Evolutionary conservation across 169 alveolate genomes (phyloP).

Genomic region (Eimeria zaria): DNA sequence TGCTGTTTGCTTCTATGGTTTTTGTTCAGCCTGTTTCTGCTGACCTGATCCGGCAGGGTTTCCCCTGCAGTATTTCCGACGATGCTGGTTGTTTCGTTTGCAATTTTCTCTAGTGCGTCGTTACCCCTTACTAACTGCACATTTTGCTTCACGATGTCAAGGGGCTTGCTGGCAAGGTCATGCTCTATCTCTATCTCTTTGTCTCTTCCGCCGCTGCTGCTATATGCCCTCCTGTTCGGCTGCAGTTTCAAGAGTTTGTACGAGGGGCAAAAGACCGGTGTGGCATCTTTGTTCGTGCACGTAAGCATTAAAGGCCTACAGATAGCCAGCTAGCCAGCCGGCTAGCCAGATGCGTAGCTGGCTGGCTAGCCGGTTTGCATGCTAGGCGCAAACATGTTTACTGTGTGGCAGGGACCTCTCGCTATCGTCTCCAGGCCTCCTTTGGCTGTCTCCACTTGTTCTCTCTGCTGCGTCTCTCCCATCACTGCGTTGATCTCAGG

Average conservation of each 20-base stretch:
- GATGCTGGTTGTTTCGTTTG: slow-evolving; percentile 62
- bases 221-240: not conserved
- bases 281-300: slow-evolving; percentile 41
- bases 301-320: not conserved
- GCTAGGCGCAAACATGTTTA: too few species aligned
- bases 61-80: slow-evolving; percentile 40
- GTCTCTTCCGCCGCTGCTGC: not conserved
- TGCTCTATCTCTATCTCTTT: not conserved
- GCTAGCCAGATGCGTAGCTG: not conserved
- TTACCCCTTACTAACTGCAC: not conserved
- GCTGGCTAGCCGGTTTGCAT: slow-evolving; percentile 14
- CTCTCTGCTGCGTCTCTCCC: not conserved
- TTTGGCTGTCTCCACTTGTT: not conserved
- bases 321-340: not conserved
- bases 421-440: not conserved
- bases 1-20: slow-evolving; percentile 15
- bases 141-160: not conserved
- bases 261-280: slow-evolving; percentile 28
- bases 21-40: slow-evolving; percentile 37
- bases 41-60: slow-evolving; percentile 11
- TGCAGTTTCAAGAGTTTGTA: slow-evolving; percentile 47
- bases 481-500: not conserved
- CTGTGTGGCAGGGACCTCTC: not conserved
- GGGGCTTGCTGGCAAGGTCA: not conserved
- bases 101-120: slow-evolving; percentile 36